Evolutionary conservation across 805 yeast species (phyloP).

Genomic region (Kuraishia capsulata): DNA sequence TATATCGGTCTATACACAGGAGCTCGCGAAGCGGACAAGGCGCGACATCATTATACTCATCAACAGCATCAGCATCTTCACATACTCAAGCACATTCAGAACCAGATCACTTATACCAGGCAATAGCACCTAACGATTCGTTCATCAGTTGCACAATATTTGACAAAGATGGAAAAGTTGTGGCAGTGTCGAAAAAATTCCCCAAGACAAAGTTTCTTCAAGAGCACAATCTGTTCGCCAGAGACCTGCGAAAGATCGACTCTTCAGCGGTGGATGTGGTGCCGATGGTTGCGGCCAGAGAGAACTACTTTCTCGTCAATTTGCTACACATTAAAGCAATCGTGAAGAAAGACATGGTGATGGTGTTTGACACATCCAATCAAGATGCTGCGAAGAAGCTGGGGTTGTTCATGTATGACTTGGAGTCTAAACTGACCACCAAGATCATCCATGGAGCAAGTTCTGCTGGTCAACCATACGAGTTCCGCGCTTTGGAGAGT

Average conservation of each 20-base stretch:
- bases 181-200: conserved; percentile 61
- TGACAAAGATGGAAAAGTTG: conserved; percentile 58
- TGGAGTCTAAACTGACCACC: conserved; percentile 60
- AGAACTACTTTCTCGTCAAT: conserved; percentile 70
- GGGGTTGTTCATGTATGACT: conserved; percentile 76
- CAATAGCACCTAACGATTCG: conserved; percentile 37
- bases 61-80: too few species aligned
- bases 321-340: conserved; percentile 84
- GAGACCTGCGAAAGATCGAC: conserved; percentile 84
- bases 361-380: conserved; percentile 72
- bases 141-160: conserved; percentile 76
- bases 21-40: too few species aligned
- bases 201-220: conserved; percentile 63
- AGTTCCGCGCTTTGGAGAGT: conserved; percentile 76
- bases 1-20: too few species aligned
- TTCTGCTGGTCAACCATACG: conserved; percentile 48
- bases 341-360: conserved; percentile 69
- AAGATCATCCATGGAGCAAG: conserved; percentile 17
- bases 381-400: conserved; percentile 56
- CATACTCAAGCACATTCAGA: too few species aligned
- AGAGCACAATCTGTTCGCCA: conserved; percentile 68
- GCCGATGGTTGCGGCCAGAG: conserved; percentile 79
- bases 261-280: conserved; percentile 68
- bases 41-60: too few species aligned
- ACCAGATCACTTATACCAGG: too few species aligned